phyloP scores from a whole-genome alignment of 345 rosid genomes.

The Barbarea vulgaris region DNA sequence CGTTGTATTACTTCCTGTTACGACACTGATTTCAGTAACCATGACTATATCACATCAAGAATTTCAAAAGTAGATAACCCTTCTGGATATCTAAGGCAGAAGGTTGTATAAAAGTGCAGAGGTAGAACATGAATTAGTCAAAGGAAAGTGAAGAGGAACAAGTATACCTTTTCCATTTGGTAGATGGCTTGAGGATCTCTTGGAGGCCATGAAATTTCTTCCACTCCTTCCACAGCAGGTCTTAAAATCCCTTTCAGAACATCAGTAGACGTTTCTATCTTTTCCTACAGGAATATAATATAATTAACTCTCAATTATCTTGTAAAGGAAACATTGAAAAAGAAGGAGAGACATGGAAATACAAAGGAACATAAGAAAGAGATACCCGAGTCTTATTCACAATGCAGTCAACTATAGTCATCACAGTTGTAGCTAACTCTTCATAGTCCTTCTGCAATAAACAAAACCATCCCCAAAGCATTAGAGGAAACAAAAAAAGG shows the following conservation, averaged over 20 bases:
- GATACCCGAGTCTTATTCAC: conserved; percentile 82
- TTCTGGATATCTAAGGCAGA: background rate
- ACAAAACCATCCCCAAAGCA: conserved; percentile 15
- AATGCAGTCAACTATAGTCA: conserved; percentile 79
- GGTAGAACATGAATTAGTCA: background rate
- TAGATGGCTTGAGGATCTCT: conserved; percentile 66
- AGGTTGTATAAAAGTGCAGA: background rate
- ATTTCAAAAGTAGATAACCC: background rate
- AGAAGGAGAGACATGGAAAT: conserved; percentile 4
- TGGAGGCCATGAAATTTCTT: conserved; percentile 87
- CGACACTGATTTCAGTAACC: background rate
- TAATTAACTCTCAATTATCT: background rate
- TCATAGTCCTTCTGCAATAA: conserved; percentile 86
- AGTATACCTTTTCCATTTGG: conserved; percentile 68
- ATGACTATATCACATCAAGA: conserved; percentile 8
- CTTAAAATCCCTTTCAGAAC: conserved; percentile 72
- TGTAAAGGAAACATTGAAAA: background rate
- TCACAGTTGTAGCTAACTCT: conserved; percentile 75
- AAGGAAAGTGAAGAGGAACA: conserved; percentile 12
- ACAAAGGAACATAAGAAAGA: conserved; percentile 18
- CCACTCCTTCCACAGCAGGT: conserved; percentile 67
- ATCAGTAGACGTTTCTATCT: conserved; percentile 83
- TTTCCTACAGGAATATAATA: conserved; percentile 56
- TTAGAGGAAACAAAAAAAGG: background rate
- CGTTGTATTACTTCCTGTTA: conserved; percentile 65